Conservation (phyloP, 768 basidiomycete species). For the Hemileccinum impolitum region DNA sequence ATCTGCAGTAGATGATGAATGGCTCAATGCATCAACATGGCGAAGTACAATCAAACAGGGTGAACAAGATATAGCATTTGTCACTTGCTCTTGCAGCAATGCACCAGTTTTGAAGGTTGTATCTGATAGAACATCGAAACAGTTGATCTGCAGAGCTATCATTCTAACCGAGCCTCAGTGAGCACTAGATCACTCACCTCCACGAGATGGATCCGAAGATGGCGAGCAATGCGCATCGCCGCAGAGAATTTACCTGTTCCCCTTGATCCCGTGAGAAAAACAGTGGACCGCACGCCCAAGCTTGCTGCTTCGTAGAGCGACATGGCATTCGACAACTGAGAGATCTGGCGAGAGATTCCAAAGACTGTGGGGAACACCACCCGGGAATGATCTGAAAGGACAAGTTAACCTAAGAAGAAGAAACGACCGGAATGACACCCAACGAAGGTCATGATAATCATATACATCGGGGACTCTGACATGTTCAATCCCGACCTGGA, state of each 20-base stretch:
- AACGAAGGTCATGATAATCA: slow-evolving; percentile 51
- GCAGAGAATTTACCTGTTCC: slow-evolving; percentile 81
- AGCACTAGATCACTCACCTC: slow-evolving; percentile 46
- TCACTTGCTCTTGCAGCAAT: slow-evolving; percentile 66
- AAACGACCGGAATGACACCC: slow-evolving; percentile 12
- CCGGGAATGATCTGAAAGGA: slow-evolving; percentile 19
- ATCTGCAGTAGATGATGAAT: slow-evolving; percentile 56
- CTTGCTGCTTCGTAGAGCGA: slow-evolving; percentile 53
- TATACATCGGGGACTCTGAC: slow-evolving; percentile 52
- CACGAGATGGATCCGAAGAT: slow-evolving; percentile 72
- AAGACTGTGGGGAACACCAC: slow-evolving; percentile 1
- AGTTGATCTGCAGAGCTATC: slow-evolving; percentile 63
- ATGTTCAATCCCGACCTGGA: slow-evolving; percentile 78
- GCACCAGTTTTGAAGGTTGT: slow-evolving; percentile 73
- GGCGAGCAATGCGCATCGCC: slow-evolving; percentile 51
- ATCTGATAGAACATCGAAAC: slow-evolving; percentile 80
- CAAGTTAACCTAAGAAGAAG: slow-evolving; percentile 3
- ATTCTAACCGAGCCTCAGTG: neutral
- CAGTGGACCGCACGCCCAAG: slow-evolving; percentile 62
- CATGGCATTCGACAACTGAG: slow-evolving; percentile 58
- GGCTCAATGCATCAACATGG: slow-evolving; percentile 75
- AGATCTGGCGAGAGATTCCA: slow-evolving; percentile 45
- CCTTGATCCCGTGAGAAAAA: slow-evolving; percentile 74
- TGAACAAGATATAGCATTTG: slow-evolving; percentile 70
- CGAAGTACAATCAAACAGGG: slow-evolving; percentile 84